Conservation (phyloP, 805 yeast genomes). For the Kuraishia capsulata region DNA sequence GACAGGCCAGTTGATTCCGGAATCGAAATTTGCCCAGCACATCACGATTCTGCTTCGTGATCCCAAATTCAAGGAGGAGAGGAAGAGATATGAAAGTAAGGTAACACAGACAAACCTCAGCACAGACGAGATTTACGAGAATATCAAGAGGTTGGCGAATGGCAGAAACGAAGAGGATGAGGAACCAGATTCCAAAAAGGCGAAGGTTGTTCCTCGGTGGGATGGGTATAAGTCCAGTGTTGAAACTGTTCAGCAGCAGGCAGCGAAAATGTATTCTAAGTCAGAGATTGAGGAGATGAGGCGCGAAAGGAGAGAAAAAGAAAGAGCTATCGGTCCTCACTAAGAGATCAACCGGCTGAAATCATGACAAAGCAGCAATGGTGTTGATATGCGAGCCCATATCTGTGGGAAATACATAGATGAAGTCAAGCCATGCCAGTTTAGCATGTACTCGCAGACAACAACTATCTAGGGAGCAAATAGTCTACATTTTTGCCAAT, state of each 20-base stretch:
- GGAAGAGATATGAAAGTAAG: conserved; percentile 49
- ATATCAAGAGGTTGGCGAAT: conserved; percentile 35
- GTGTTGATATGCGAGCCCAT: too few relatives aligned
- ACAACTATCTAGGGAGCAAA: too few relatives aligned
- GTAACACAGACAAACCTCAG: conserved; percentile 32
- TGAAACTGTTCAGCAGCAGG: conserved; percentile 11
- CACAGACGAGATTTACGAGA: conserved; percentile 51
- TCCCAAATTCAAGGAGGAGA: conserved; percentile 68
- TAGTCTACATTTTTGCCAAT: too few relatives aligned
- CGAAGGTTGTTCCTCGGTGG: conserved; percentile 21
- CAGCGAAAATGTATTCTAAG: conserved; percentile 9
- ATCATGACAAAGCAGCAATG: background rate
- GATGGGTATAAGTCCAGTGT: conserved; percentile 22
- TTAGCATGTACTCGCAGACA: too few relatives aligned
- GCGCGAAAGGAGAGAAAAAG: conserved; percentile 9
- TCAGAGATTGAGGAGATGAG: conserved; percentile 16
- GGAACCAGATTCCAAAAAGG: conserved; percentile 12
- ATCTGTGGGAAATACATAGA: too few relatives aligned
- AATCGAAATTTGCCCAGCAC: conserved; percentile 62
- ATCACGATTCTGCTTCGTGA: conserved; percentile 62
- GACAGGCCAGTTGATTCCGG: conserved; percentile 64
- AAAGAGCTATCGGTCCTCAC: conserved; percentile 12
- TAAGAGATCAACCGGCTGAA: background rate
- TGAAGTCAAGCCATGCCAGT: too few relatives aligned
- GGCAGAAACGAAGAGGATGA: conserved; percentile 6